Conservation (phyloP, 177 flowering plant species). For the Vitis hybrid region DNA sequence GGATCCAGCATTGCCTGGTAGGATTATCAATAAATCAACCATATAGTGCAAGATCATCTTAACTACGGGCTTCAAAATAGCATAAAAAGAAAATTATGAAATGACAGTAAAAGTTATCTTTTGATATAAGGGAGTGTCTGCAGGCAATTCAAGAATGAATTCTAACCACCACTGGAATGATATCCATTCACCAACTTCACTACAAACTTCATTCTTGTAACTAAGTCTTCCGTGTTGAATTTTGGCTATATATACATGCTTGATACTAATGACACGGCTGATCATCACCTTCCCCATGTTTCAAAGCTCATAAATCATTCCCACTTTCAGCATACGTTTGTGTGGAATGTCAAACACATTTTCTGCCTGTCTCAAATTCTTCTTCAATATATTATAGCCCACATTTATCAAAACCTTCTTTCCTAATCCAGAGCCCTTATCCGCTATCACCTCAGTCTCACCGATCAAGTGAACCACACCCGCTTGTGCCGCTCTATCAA, state of each 20-base stretch:
- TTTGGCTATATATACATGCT: too few species aligned
- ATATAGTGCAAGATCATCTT: background rate
- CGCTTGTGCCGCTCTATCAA: slow-evolving; percentile 11
- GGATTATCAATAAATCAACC: slow-evolving; percentile 3
- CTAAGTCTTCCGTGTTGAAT: too few species aligned
- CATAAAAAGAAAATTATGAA: background rate
- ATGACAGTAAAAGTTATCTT: background rate
- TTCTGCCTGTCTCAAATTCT: slow-evolving; percentile 19
- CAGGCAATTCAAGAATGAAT: too few species aligned
- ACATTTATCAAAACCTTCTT: slow-evolving; percentile 46
- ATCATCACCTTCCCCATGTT: too few species aligned
- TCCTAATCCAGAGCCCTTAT: slow-evolving; percentile 30
- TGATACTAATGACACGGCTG: too few species aligned
- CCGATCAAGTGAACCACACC: slow-evolving; percentile 36
- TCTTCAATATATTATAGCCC: slow-evolving; percentile 46
- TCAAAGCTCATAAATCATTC: too few species aligned
- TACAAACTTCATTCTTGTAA: too few species aligned
- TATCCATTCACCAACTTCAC: too few species aligned
- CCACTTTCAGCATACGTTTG: too few species aligned
- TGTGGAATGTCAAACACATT: too few species aligned
- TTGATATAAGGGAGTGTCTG: too few species aligned
- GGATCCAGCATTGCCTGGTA: slow-evolving; percentile 86
- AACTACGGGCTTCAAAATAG: background rate
- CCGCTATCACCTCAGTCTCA: slow-evolving; percentile 46
- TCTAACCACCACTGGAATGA: too few species aligned